Base-by-base conservation (phyloP, 176 grass and related monocot genomes). In the Oryza australiensis region DNA sequence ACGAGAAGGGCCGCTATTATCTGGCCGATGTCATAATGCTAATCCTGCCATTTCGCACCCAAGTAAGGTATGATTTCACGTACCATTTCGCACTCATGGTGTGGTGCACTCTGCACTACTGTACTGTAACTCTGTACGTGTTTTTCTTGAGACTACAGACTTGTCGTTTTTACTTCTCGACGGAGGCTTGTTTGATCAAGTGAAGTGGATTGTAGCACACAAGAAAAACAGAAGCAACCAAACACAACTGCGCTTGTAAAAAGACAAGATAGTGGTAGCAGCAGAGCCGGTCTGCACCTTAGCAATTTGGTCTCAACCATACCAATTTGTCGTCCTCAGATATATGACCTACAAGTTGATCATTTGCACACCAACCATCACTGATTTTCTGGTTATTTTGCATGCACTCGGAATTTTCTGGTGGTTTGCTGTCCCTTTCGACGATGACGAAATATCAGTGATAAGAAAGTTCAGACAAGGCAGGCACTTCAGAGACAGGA, bases 401-500 rank as follows among this genome's bases (percentile, higher is more conserved):
- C 35, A 41, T 48, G 48, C 64, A 32, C 35, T 7, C 0, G 1
- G 57, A 32, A n/a, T 55, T 1, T 60, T 9, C 55, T n/a, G 55
- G n/a, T 20, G 12, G 20, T 12, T 42, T 26, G 40, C 11, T 7
- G 5, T 80, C 27, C 2, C 53, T 53, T 80, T 65, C 24, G 13
- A 70, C 20, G 83, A 45, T 34, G 72, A 80, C 42, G 64, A 45
- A 53, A 26, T 51, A 11, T 15, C 6, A 23, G 5, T 73, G 66
- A 75, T 12, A 22, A 23, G 2, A 57, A 49, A 40, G 28, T 41
- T 16, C 34, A 55, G 81, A 84, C 82, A 23, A 41, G 35, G 73
- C 73, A 69, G 46, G 16, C 46, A 84, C 82, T 84, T 43, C 1
- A 41, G 64, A 77, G 64, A 68, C 63, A 57, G 24, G 55, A 59